phyloP scores from a whole-genome alignment of 2,329 filamentous ascomycete species.

The Coniochaeta hoffmannii region DNA sequence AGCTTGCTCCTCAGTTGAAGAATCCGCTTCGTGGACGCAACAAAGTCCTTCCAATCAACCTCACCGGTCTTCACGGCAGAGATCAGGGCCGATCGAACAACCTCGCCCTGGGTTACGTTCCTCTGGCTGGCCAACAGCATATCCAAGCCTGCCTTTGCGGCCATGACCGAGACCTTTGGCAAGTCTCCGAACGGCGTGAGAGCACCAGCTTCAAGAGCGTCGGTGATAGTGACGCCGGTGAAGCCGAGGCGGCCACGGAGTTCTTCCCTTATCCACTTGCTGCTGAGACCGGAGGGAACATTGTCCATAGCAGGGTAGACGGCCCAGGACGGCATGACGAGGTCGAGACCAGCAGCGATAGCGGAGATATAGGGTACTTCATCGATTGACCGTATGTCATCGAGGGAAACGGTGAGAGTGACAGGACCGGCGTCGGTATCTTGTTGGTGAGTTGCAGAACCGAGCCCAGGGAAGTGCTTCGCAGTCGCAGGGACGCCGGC shows the following conservation, averaged over 20 bases:
- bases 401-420: not conserved
- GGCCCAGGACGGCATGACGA: conserved; percentile 1
- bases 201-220: not conserved
- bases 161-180: not conserved
- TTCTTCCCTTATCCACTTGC: not conserved
- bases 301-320: not conserved
- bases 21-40: not conserved
- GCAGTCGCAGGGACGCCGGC: not conserved
- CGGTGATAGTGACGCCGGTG: not conserved
- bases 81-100: not conserved
- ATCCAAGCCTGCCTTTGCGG: conserved; percentile 1
- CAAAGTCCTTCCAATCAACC: not conserved
- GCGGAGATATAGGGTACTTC: not conserved
- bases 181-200: not conserved
- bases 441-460: not conserved
- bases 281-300: not conserved
- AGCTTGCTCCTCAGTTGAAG: not conserved
- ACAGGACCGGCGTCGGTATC: conserved; percentile 1
- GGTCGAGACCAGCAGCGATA: conserved; percentile 1
- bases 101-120: conserved; percentile 1
- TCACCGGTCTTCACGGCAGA: not conserved
- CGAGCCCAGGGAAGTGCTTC: conserved; percentile 1
- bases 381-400: not conserved
- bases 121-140: conserved; percentile 1
- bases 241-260: not conserved